These are phyloP conservation scores for Helotiales sp. DNA, from an alignment of 2,329 filamentous ascomycete species.

Conservation along the genomic window DNA sequence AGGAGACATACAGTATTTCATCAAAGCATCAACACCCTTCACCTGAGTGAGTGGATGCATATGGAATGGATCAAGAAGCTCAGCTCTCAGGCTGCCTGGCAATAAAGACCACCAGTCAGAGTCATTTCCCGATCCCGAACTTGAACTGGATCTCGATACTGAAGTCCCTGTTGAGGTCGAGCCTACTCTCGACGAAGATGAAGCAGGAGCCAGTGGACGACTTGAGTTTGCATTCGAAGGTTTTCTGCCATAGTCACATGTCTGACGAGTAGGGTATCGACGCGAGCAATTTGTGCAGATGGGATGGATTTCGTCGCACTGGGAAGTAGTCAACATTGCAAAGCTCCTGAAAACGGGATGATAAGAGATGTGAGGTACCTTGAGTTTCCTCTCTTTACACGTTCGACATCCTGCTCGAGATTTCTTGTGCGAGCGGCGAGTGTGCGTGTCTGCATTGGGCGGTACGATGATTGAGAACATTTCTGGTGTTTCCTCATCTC, in stretches of 20 bases:
- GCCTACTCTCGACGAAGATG: not conserved
- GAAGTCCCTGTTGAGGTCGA: not conserved
- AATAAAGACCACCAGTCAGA: not conserved
- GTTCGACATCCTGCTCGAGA: conserved; percentile 19
- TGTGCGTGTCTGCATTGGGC: not conserved
- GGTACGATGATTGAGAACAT: conserved; percentile 18
- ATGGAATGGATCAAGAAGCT: conserved; percentile 16
- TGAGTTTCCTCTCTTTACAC: conserved; percentile 26
- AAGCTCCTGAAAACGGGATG: not conserved
- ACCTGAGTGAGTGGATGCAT: conserved; percentile 14
- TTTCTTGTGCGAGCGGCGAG: conserved; percentile 23
- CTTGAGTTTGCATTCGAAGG: not conserved
- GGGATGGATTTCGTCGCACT: conserved; percentile 19
- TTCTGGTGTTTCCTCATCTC: not conserved
- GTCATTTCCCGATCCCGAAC: not conserved
- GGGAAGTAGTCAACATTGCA: not conserved
- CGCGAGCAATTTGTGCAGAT: conserved; percentile 13
- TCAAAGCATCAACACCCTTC: conserved; percentile 12
- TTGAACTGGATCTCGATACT: not conserved
- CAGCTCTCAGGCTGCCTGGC: not conserved
- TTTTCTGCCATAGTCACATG: conserved; percentile 6
- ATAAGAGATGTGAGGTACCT: conserved; percentile 7
- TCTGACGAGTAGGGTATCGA: conserved; percentile 3
- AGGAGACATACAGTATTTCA: conserved; percentile 17
- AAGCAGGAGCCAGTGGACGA: not conserved